These are phyloP conservation scores for Mycena capillaripes DNA, from an alignment of 768 basidiomycete species.

Conservation along the genomic window DNA sequence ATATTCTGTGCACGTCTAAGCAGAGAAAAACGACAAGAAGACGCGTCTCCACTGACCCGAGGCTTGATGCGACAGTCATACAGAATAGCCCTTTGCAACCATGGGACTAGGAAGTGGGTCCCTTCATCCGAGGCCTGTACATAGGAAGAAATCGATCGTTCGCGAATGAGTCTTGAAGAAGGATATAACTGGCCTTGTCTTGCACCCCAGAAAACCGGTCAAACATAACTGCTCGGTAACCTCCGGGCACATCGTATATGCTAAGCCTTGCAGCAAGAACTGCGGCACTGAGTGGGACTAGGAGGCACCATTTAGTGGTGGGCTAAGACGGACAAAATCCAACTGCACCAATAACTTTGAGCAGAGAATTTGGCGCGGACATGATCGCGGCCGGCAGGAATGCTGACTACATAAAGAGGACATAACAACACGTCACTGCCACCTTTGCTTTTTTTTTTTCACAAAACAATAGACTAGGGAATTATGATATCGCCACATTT, in stretches of 20 bases:
- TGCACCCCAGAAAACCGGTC: constrained; percentile 96
- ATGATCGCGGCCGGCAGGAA: constrained; percentile 32
- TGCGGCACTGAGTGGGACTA: constrained; percentile 56
- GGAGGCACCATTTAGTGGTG: constrained; percentile 8
- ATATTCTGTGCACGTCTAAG: constrained; percentile 79
- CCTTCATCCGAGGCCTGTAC: constrained; percentile 89
- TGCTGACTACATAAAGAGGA: not conserved
- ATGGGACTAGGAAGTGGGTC: constrained; percentile 95
- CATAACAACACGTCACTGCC: constrained; percentile 31
- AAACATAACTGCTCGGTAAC: constrained; percentile 97
- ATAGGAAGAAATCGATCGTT: constrained; percentile 4
- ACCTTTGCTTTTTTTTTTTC: constrained; percentile 15
- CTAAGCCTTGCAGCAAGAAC: constrained; percentile 53
- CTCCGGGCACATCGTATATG: constrained; percentile 86
- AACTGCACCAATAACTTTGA: constrained; percentile 23
- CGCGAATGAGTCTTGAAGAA: not conserved
- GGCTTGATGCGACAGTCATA: constrained; percentile 99
- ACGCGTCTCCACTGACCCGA: constrained; percentile 65
- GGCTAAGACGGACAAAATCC: constrained; percentile 22
- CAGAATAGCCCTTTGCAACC: constrained; percentile 95
- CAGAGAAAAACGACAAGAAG: not conserved
- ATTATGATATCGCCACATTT: constrained; percentile 64
- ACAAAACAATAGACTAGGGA: not conserved
- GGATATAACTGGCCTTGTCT: constrained; percentile 64
- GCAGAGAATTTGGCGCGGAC: constrained; percentile 23